A percentile compares a stretch with the other conserved stretches of the same genome.
These are phyloP conservation scores for Platismatia glauca DNA, from an alignment of 495 filamentous ascomycete species.

Conservation along the genomic window DNA sequence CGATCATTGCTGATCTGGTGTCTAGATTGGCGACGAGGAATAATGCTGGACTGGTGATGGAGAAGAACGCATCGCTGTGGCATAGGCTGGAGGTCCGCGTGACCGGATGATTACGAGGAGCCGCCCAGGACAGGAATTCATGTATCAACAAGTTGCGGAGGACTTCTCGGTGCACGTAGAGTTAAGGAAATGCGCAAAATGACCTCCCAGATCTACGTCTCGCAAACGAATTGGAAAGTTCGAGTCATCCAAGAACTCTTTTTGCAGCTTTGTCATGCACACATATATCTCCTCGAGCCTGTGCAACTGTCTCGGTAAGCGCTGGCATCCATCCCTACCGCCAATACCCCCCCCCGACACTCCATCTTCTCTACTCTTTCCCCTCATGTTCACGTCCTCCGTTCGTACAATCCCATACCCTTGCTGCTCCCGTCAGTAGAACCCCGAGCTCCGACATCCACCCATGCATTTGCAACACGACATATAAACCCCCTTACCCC, in stretches of 20 bases:
- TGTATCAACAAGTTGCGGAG: background rate
- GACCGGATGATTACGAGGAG: background rate
- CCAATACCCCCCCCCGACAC: background rate
- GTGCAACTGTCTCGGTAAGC: background rate
- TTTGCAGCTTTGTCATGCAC: background rate
- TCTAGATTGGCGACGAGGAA: slow-evolving; percentile 85
- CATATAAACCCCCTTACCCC: background rate
- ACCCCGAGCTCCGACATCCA: too few relatives aligned
- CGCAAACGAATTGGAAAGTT: too few relatives aligned
- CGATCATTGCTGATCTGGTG: slow-evolving; percentile 14
- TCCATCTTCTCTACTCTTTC: background rate
- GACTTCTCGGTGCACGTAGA: background rate
- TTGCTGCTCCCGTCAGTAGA: background rate
- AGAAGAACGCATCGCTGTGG: background rate
- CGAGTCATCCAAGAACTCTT: background rate
- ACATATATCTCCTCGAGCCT: too few relatives aligned
- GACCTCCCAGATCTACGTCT: background rate
- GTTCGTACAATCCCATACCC: background rate
- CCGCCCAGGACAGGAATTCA: background rate
- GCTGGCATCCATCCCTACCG: background rate
- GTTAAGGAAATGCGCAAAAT: background rate
- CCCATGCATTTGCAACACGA: too few relatives aligned
- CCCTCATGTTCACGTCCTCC: too few relatives aligned
- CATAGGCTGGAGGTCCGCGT: background rate
- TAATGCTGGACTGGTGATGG: slow-evolving; percentile 32